Evolutionary conservation across 352 stramenopile genomes (phyloP).

Genomic region (Globisporangium barbulae): DNA sequence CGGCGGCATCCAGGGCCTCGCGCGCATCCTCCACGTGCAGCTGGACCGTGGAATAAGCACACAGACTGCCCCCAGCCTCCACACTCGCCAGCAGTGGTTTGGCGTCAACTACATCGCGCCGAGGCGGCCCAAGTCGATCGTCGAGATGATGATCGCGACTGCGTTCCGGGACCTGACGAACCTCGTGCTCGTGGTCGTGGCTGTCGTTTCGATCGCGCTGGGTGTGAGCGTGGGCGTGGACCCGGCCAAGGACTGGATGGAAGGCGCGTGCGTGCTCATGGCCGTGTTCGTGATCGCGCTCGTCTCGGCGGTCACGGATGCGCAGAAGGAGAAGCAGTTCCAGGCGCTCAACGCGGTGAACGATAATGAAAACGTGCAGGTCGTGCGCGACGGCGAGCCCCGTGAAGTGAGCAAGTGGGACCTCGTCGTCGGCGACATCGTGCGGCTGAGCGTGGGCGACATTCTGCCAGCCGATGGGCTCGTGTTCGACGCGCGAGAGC

Average conservation of each 20-base stretch:
- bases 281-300: slow-evolving; percentile 89
- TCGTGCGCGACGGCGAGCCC: slow-evolving; percentile 30
- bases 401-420: slow-evolving; percentile 26
- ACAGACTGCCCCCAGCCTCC: background rate
- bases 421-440: slow-evolving; percentile 39
- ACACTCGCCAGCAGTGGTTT: slow-evolving; percentile 16
- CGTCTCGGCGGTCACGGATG: slow-evolving; percentile 40
- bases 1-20: slow-evolving; percentile 4
- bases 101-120: slow-evolving; percentile 35
- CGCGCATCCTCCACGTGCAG: background rate
- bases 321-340: slow-evolving; percentile 65
- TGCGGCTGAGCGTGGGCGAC: slow-evolving; percentile 35
- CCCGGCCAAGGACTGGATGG: slow-evolving; percentile 3
- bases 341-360: slow-evolving; percentile 65
- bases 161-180: slow-evolving; percentile 58
- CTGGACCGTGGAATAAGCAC: background rate
- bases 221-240: slow-evolving; percentile 3
- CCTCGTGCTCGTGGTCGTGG: slow-evolving; percentile 35
- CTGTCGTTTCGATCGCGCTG: slow-evolving; percentile 30
- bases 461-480: slow-evolving; percentile 40
- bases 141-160: slow-evolving; percentile 41
- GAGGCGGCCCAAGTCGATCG: slow-evolving; percentile 12
- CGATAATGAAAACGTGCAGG: slow-evolving; percentile 49
- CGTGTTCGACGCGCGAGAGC: slow-evolving; percentile 32
- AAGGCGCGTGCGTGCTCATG: slow-evolving; percentile 52